These are phyloP conservation scores for Podospora australis DNA, from an alignment of 495 filamentous ascomycete species.

Conservation along the genomic window DNA sequence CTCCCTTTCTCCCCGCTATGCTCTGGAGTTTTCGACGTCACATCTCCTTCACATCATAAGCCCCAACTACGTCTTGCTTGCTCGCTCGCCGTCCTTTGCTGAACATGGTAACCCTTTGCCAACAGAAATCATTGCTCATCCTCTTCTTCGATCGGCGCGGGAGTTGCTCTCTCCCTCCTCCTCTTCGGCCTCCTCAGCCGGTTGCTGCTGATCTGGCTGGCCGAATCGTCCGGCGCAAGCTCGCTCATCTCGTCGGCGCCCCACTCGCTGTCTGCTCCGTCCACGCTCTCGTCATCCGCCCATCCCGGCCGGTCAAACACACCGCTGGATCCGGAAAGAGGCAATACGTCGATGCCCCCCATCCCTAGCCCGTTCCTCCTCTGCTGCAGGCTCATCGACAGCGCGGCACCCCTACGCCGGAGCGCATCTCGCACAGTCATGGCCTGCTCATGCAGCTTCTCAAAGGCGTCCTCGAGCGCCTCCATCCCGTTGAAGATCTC, in stretches of 20 bases:
- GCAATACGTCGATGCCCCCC: constrained; percentile 38
- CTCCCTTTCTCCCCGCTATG: not conserved
- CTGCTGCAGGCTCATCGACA: constrained; percentile 70
- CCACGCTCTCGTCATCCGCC: constrained; percentile 42
- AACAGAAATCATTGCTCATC: constrained; percentile 25
- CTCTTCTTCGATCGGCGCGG: constrained; percentile 81
- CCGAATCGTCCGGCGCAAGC: constrained; percentile 66
- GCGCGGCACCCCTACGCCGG: constrained; percentile 69
- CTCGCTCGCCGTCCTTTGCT: not conserved
- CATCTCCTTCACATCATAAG: not conserved
- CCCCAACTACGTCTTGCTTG: not conserved
- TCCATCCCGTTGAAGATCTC: constrained; percentile 95
- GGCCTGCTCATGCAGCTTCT: constrained; percentile 79
- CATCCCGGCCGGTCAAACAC: constrained; percentile 38
- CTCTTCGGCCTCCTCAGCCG: constrained; percentile 63
- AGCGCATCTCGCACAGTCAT: constrained; percentile 73
- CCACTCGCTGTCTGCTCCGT: constrained; percentile 54
- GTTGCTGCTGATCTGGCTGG: constrained; percentile 81
- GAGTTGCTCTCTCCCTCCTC: constrained; percentile 68
- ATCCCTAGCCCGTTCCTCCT: constrained; percentile 43
- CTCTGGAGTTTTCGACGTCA: not conserved
- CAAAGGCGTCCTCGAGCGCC: constrained; percentile 89
- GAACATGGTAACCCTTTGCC: not conserved
- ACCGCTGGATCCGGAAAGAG: constrained; percentile 31
- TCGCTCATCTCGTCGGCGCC: constrained; percentile 66